Percentiles rank a stretch among this genome's conserved stretches.
These are phyloP conservation scores for Ophiostoma ips DNA, from an alignment of 2,329 filamentous ascomycete species.

Conservation along the genomic window DNA sequence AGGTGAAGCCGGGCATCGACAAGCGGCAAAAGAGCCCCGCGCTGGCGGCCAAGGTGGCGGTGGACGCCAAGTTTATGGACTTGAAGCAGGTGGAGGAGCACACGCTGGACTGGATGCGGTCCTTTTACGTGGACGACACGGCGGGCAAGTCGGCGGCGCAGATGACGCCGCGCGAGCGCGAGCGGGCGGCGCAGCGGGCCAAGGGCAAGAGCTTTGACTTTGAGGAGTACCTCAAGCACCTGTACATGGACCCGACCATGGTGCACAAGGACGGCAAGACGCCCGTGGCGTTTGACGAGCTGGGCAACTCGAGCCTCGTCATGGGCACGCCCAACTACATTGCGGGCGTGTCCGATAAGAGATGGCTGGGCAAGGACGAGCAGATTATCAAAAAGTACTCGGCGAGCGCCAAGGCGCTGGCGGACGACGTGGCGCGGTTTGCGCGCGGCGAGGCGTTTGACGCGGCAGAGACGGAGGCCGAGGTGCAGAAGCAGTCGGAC, in stretches of 20 bases:
- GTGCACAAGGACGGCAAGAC: constrained; percentile 18
- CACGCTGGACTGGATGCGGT: constrained; percentile 33
- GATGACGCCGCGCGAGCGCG: constrained; percentile 15
- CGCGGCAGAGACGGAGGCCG: neutral
- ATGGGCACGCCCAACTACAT: constrained; percentile 37
- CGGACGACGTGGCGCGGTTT: neutral
- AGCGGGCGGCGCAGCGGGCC: constrained; percentile 17
- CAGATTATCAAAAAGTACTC: neutral
- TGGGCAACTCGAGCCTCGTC: constrained; percentile 31
- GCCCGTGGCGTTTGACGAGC: constrained; percentile 11
- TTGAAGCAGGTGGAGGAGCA: constrained; percentile 47
- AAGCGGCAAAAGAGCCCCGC: constrained; percentile 41
- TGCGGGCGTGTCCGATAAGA: constrained; percentile 29
- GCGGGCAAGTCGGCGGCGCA: constrained; percentile 14
- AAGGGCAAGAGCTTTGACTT: constrained; percentile 1
- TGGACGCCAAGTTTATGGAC: constrained; percentile 40
- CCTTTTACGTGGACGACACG: constrained; percentile 16
- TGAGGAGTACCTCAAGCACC: constrained; percentile 17
- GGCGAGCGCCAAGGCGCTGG: neutral
- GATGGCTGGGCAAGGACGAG: neutral
- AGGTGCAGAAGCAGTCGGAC: constrained; percentile 17
- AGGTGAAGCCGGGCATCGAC: constrained; percentile 66
- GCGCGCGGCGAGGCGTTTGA: neutral
- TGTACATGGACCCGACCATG: constrained; percentile 24
- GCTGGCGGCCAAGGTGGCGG: constrained; percentile 16